phyloP scores from a whole-genome alignment of 2,329 filamentous ascomycete genomes.

The Simplicillium aogashimaense region DNA sequence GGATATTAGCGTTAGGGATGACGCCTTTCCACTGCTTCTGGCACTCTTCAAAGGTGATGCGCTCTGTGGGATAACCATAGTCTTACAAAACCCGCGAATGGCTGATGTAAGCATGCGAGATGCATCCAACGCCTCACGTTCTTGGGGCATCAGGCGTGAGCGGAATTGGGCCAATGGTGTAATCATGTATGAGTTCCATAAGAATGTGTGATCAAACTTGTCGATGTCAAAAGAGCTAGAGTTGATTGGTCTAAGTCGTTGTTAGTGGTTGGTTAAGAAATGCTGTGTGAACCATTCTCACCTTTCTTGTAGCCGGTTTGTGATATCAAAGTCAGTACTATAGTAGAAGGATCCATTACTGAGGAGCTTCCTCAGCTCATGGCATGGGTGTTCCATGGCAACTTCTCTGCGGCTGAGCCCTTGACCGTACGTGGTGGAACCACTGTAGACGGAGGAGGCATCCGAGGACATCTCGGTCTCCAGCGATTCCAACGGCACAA shows the following conservation, averaged over 20 bases:
- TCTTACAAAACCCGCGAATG: conserved; percentile 85
- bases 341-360: conserved; percentile 96
- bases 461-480: conserved; percentile 38
- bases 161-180: conserved; percentile 84
- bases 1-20: conserved; percentile 81
- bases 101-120: conserved; percentile 87
- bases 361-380: conserved; percentile 82
- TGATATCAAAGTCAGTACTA: conserved; percentile 95
- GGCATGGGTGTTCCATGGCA: conserved; percentile 75
- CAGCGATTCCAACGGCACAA: conserved; percentile 45
- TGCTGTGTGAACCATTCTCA: conserved; percentile 19
- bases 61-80: conserved; percentile 72
- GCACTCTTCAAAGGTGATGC: conserved; percentile 56
- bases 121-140: conserved; percentile 71
- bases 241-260: conserved; percentile 53
- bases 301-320: conserved; percentile 84
- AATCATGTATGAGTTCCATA: conserved; percentile 99
- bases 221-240: conserved; percentile 78
- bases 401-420: conserved; percentile 56
- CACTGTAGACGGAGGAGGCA: conserved; percentile 34
- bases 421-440: conserved; percentile 25
- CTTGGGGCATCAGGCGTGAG: conserved; percentile 63
- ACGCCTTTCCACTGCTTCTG: conserved; percentile 59
- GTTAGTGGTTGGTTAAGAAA: conserved; percentile 2
- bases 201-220: conserved; percentile 81